Evolutionary conservation across 495 filamentous ascomycete genomes (phyloP), one percentile per base, ranked within the genome.

Genomic region (Beverwykella pulmonaria): DNA sequence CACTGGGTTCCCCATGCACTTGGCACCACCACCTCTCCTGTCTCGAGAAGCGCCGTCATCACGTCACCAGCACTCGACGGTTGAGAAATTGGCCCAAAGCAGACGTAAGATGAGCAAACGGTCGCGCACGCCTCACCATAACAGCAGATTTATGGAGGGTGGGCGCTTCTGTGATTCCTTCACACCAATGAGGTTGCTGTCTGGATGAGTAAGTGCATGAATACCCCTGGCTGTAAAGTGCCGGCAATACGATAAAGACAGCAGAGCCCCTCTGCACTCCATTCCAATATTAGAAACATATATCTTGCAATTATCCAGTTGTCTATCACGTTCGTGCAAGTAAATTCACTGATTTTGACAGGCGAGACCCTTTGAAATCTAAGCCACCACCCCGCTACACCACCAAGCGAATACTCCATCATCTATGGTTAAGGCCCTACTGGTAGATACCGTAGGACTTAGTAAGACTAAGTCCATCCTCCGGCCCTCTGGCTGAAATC

Each of bases 201-300:
- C n/a, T 23, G 25, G 53, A 39, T 65, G 55, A 59, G 47, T 59
- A 65, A 59, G 63, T 59, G 63, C 55, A 59, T 65, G 22, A 36
- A 46, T 19, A 50, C 41, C 63, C 48, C 47, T n/a, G n/a, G 53
- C 19, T 41, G 19, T 23, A 17, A 67, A 60, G 34, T 61, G 63
- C 57, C 46, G 63, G 39, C 39, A n/a, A 44, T 44, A 61, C 26
- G 32, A 67, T 32, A 67, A 59, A 59, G 53, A 50, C 32, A 56
- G 61, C 63, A 67, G 63, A 67, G 63, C 63, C 63, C 63, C 63
- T 67, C 57, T 60, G 63, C 63, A 67, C 26, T 25, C 10, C 4
- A 29, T 17, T 54, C 63, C 63, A 67, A 14, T 60, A 67, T 60
- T 67, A 67, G 63, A 54, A 54, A 54, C 52, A 26, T 20, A 23